phyloP scores from a whole-genome alignment of 2,329 filamentous ascomycete species.

The Conoideocrella luteorostrata region DNA sequence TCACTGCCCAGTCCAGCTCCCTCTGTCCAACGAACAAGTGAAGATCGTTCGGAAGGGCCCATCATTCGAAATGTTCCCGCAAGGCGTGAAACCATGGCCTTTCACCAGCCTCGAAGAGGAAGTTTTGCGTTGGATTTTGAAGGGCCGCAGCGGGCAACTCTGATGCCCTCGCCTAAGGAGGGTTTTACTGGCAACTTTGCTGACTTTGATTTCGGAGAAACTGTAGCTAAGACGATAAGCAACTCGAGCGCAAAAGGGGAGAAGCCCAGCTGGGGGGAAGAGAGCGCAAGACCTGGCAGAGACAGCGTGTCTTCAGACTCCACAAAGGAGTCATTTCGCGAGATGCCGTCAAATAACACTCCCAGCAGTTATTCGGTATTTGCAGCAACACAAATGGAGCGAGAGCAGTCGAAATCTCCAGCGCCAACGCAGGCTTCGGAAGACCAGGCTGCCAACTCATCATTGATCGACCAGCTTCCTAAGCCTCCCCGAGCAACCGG shows the following conservation, averaged over 20 bases:
- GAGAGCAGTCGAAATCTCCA: conserved; percentile 8
- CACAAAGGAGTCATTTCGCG: neutral
- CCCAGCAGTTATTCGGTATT: neutral
- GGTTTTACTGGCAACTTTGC: conserved; percentile 32
- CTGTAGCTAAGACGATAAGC: conserved; percentile 14
- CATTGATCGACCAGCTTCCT: conserved; percentile 7
- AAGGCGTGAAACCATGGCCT: conserved; percentile 44
- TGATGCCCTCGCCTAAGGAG: conserved; percentile 20
- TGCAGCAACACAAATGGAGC: conserved; percentile 8
- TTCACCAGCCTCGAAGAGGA: conserved; percentile 36
- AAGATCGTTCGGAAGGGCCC: conserved; percentile 35
- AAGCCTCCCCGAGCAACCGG: conserved; percentile 1
- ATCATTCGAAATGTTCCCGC: conserved; percentile 43
- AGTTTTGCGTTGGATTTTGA: conserved; percentile 41
- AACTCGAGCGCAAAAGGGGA: neutral
- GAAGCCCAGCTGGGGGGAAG: neutral
- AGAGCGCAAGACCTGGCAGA: too few species aligned
- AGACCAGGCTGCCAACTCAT: conserved; percentile 2
- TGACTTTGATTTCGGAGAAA: conserved; percentile 32
- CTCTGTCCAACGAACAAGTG: conserved; percentile 29
- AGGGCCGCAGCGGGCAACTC: conserved; percentile 13
- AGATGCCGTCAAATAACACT: neutral
- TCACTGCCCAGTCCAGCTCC: conserved; percentile 36
- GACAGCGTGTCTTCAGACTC: neutral
- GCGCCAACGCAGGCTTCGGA: conserved; percentile 1